phyloP scores from a whole-genome alignment of 345 rosid species.

The Isatis tinctoria region DNA sequence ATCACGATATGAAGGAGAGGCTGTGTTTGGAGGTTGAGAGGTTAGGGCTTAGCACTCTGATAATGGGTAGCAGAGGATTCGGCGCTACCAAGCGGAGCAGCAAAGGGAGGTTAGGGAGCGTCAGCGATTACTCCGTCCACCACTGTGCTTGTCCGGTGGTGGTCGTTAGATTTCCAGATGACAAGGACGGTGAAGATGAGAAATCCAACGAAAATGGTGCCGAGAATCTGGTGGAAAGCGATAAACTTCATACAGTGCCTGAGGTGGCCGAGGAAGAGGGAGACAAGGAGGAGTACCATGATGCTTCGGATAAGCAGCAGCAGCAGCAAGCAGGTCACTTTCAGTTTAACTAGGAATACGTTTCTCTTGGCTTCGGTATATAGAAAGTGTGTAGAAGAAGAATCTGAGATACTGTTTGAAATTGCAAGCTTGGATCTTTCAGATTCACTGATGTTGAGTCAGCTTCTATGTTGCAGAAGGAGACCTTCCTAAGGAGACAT shows the following conservation, averaged over 20 bases:
- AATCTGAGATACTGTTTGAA: background rate
- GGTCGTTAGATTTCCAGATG: slow-evolving; percentile 70
- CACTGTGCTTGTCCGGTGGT: slow-evolving; percentile 86
- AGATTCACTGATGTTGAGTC: background rate
- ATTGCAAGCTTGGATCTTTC: background rate
- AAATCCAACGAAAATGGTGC: background rate
- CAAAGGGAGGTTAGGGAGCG: slow-evolving; percentile 75
- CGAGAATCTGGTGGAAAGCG: slow-evolving; percentile 18
- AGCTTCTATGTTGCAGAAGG: slow-evolving; percentile 21
- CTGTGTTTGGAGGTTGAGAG: slow-evolving; percentile 86
- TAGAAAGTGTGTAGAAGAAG: background rate
- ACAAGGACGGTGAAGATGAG: slow-evolving; percentile 36
- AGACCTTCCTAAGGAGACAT: slow-evolving; percentile 8
- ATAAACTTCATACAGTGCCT: slow-evolving; percentile 33
- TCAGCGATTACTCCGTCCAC: slow-evolving; percentile 79
- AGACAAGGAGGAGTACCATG: slow-evolving; percentile 53
- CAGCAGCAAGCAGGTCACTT: slow-evolving; percentile 28
- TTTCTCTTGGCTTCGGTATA: background rate
- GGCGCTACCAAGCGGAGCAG: slow-evolving; percentile 49
- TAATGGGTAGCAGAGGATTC: slow-evolving; percentile 82
- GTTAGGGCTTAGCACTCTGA: slow-evolving; percentile 56
- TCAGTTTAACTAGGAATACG: background rate
- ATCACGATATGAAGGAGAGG: slow-evolving; percentile 91
- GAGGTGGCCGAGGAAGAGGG: slow-evolving; percentile 48
- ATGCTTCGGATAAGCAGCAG: slow-evolving; percentile 45